phyloP scores from a whole-genome alignment of 768 basidiomycete species.

The Kwoniella sp. region DNA sequence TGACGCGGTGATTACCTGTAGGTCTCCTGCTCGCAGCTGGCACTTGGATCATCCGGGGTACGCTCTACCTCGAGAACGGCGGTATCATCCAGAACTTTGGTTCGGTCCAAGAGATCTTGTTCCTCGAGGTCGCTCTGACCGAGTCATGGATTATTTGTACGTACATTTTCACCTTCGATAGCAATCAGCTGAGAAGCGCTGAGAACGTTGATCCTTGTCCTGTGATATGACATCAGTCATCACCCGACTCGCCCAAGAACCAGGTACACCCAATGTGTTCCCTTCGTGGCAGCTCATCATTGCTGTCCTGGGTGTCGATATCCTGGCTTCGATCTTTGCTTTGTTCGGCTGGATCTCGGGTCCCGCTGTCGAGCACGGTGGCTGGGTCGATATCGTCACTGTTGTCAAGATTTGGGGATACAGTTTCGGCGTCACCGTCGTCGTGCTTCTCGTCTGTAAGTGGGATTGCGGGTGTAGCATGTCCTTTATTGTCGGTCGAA shows the following conservation, averaged over 20 bases:
- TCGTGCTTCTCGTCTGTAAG: constrained; percentile 57
- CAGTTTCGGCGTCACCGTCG: constrained; percentile 58
- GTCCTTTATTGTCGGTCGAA: not conserved
- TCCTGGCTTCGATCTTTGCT: constrained; percentile 59
- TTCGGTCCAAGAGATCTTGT: constrained; percentile 60
- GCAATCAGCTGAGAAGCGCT: constrained; percentile 14
- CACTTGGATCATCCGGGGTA: constrained; percentile 61
- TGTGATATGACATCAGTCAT: too few relatives aligned
- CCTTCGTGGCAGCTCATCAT: constrained; percentile 59
- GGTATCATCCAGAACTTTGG: constrained; percentile 62
- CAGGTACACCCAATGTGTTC: constrained; percentile 51
- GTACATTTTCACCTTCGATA: not conserved
- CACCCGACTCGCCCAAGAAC: constrained; percentile 54
- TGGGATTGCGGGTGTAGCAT: not conserved
- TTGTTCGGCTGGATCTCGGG: constrained; percentile 60
- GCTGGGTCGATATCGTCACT: constrained; percentile 58
- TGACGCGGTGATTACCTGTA: not conserved
- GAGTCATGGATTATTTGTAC: constrained; percentile 60
- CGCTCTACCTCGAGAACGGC: constrained; percentile 57
- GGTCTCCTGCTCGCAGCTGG: constrained; percentile 58
- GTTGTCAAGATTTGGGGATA: constrained; percentile 59
- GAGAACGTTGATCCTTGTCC: constrained; percentile 22
- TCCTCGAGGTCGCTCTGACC: constrained; percentile 61
- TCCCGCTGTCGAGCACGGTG: constrained; percentile 23
- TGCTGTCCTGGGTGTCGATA: constrained; percentile 56